phyloP scores from a whole-genome alignment of 2,329 filamentous ascomycete species.

The Raffaelea ambrosiae region DNA sequence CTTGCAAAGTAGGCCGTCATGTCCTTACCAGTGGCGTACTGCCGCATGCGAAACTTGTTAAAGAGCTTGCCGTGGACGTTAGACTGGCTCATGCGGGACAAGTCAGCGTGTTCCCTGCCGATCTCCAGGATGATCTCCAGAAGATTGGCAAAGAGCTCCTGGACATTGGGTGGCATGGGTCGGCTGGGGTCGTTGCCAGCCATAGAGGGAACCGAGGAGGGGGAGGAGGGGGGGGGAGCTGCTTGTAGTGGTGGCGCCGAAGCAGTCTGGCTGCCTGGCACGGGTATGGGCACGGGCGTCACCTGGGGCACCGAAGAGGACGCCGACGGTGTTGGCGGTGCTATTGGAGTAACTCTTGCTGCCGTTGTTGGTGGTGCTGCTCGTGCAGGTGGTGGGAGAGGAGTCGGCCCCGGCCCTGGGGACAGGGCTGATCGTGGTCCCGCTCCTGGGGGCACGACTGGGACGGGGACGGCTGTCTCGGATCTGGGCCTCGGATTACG shows the following conservation, averaged over 20 bases:
- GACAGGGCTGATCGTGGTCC: too few relatives aligned
- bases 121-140: slow-evolving; percentile 19
- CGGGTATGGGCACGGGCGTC: not conserved
- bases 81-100: slow-evolving; percentile 17
- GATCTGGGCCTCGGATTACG: too few relatives aligned
- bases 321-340: too few relatives aligned
- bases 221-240: not conserved
- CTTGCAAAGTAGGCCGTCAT: slow-evolving; percentile 35
- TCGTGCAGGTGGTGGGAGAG: not conserved
- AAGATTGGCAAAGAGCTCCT: not conserved
- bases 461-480: too few relatives aligned
- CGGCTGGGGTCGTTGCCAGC: not conserved
- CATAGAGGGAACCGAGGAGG: too few relatives aligned
- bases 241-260: not conserved
- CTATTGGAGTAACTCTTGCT: too few relatives aligned
- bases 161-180: not conserved
- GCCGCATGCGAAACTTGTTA: slow-evolving; percentile 30
- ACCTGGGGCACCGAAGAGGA: not conserved
- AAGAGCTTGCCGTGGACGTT: slow-evolving; percentile 26
- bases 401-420: too few relatives aligned
- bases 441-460: too few relatives aligned
- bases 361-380: not conserved
- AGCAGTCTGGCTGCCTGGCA: not conserved
- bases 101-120: slow-evolving; percentile 17
- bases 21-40: slow-evolving; percentile 26